Evolutionary conservation across 352 stramenopile species (phyloP).

Genomic region (Detonula confervacea): DNA sequence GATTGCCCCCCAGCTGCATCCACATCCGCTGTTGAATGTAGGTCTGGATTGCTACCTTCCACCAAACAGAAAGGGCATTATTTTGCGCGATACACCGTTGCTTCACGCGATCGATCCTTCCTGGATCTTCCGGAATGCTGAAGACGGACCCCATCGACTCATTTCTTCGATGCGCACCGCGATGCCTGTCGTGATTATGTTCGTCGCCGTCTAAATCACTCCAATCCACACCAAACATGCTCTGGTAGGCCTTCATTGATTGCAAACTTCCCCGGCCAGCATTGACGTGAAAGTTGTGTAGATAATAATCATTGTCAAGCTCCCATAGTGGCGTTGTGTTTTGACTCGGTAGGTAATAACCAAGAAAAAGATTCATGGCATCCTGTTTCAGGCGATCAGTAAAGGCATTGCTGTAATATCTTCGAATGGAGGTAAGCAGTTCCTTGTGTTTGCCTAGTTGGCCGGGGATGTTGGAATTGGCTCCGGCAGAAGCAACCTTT

Average conservation of each 20-base stretch:
- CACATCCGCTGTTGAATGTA: constrained; percentile 83
- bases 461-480: constrained; percentile 72
- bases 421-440: constrained; percentile 96
- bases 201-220: constrained; percentile 50
- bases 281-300: constrained; percentile 88
- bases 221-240: constrained; percentile 72
- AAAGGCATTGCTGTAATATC: constrained; percentile 99
- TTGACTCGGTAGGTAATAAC: constrained; percentile 64
- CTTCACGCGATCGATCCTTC: constrained; percentile 66
- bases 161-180: constrained; percentile 17
- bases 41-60: constrained; percentile 79
- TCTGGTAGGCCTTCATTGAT: constrained; percentile 79
- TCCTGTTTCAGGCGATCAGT: constrained; percentile 98
- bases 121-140: constrained; percentile 27
- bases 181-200: constrained; percentile 19
- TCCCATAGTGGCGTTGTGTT: constrained; percentile 86
- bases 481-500: constrained; percentile 91
- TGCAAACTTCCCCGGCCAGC: constrained; percentile 60
- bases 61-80: constrained; percentile 76
- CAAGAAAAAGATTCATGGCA: constrained; percentile 99
- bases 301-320: constrained; percentile 89
- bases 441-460: constrained; percentile 91
- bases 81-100: constrained; percentile 72
- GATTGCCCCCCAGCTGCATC: constrained; percentile 70
- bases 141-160: constrained; percentile 18